Percentiles rank a stretch among this genome's conserved stretches.
phyloP scores from a whole-genome alignment of 805 yeast genomes.

The Kregervanrija pseudodelftensis region DNA sequence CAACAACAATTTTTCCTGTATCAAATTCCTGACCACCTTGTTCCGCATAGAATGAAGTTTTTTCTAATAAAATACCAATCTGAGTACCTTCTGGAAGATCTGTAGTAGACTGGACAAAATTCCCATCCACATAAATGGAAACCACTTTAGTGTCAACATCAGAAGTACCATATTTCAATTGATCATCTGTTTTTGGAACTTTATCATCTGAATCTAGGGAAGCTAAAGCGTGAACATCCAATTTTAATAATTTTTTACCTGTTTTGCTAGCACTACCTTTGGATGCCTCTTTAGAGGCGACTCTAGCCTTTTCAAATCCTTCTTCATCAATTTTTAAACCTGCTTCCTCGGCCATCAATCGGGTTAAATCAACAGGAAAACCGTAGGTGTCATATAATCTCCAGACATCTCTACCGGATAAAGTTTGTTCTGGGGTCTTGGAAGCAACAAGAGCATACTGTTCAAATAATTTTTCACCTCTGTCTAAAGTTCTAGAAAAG shows the following conservation, averaged over 20 bases:
- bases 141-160: conserved; percentile 63
- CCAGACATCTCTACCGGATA: conserved; percentile 96
- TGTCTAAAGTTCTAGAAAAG: conserved; percentile 89
- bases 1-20: conserved; percentile 86
- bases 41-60: conserved; percentile 95
- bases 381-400: conserved; percentile 97
- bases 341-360: conserved; percentile 98
- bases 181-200: conserved; percentile 79
- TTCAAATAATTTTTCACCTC: conserved; percentile 96
- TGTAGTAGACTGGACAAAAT: conserved; percentile 47
- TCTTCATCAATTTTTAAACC: conserved; percentile 87
- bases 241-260: conserved; percentile 58
- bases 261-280: conserved; percentile 67
- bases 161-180: conserved; percentile 65
- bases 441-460: conserved; percentile 83
- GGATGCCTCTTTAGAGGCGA: conserved; percentile 89
- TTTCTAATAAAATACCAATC: conserved; percentile 77
- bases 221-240: conserved; percentile 87
- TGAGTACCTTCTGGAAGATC: conserved; percentile 37
- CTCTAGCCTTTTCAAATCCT: conserved; percentile 86
- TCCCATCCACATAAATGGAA: conserved; percentile 65
- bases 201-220: conserved; percentile 51
- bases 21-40: conserved; percentile 99
- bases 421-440: conserved; percentile 62
- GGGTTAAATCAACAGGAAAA: conserved; percentile 96